These are phyloP conservation scores for Clarireedia sp. DNA, from an alignment of 2,329 filamentous ascomycete species.

Conservation along the genomic window DNA sequence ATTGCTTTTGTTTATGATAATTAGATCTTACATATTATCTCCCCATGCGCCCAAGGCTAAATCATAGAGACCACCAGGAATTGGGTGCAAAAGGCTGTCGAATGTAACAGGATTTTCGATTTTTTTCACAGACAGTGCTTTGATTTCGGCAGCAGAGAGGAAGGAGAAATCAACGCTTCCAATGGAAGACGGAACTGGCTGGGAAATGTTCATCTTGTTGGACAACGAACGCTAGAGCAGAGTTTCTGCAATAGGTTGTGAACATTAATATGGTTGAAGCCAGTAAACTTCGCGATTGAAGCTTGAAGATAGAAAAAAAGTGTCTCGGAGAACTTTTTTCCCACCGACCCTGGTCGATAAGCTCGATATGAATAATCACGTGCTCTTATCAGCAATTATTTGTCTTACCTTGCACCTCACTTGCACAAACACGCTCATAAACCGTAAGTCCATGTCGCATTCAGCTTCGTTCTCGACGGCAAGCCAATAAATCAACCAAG, in stretches of 20 bases:
- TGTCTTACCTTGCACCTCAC: not conserved
- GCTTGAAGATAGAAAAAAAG: slow-evolving; percentile 7
- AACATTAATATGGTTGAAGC: not conserved
- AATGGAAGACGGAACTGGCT: slow-evolving; percentile 77
- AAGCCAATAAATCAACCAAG: not conserved
- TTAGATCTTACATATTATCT: slow-evolving; percentile 62
- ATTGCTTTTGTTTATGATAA: not conserved
- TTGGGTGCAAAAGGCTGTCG: slow-evolving; percentile 80
- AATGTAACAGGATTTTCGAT: slow-evolving; percentile 94
- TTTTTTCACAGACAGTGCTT: slow-evolving; percentile 81
- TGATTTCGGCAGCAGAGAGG: slow-evolving; percentile 74
- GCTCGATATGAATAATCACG: not conserved
- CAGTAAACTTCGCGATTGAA: not conserved
- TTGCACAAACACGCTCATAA: not conserved
- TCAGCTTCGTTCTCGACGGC: too few relatives aligned
- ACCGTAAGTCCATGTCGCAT: too few relatives aligned
- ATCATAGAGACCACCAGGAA: slow-evolving; percentile 88
- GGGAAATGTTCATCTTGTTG: slow-evolving; percentile 59
- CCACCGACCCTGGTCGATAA: slow-evolving; percentile 7
- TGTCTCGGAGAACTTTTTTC: slow-evolving; percentile 7
- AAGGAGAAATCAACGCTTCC: slow-evolving; percentile 85
- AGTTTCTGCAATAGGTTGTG: slow-evolving; percentile 7
- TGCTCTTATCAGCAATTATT: not conserved
- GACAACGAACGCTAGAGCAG: slow-evolving; percentile 8
- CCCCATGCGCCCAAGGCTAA: slow-evolving; percentile 84